Percentiles rank a stretch among this genome's conserved stretches.
Conservation (phyloP, 768 basidiomycete species). For the Phlebiopsis flavidoalba region DNA sequence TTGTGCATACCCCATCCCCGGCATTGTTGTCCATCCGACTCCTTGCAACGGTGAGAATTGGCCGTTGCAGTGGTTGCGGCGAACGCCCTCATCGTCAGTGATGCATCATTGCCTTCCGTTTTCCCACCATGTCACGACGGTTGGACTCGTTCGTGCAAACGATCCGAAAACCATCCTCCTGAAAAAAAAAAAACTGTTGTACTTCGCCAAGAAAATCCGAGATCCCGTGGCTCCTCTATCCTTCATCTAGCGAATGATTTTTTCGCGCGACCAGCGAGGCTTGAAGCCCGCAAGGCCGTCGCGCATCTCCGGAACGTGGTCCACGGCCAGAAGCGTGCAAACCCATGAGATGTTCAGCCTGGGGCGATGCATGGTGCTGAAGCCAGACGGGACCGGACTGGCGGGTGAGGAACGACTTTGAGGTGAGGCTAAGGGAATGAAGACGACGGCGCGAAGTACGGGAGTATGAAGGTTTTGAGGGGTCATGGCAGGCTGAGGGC, state of each 20-base stretch:
- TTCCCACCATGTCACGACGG: slow-evolving; percentile 23
- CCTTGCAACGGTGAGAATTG: not conserved
- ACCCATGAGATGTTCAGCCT: slow-evolving; percentile 74
- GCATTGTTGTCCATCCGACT: not conserved
- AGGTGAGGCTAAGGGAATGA: slow-evolving; percentile 54
- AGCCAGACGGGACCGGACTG: slow-evolving; percentile 58
- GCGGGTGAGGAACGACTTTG: slow-evolving; percentile 74
- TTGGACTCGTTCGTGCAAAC: slow-evolving; percentile 52
- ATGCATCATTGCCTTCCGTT: not conserved
- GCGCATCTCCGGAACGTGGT: slow-evolving; percentile 52
- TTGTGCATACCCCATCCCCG: not conserved
- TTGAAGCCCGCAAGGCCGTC: slow-evolving; percentile 45
- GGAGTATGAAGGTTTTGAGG: slow-evolving; percentile 54
- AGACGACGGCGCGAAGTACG: slow-evolving; percentile 80
- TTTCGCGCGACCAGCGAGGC: slow-evolving; percentile 48
- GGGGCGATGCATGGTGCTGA: slow-evolving; percentile 75
- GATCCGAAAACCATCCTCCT: slow-evolving; percentile 39
- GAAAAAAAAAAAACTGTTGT: slow-evolving; percentile 37
- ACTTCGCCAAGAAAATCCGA: slow-evolving; percentile 70
- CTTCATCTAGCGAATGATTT: slow-evolving; percentile 66
- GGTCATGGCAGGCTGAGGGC: slow-evolving; percentile 20
- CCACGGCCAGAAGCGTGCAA: slow-evolving; percentile 53
- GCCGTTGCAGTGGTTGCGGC: not conserved
- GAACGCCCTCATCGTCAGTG: not conserved
- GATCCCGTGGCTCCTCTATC: slow-evolving; percentile 69